Conservation (phyloP, 2,329 filamentous ascomycete genomes). For the Fusarium sp. region DNA sequence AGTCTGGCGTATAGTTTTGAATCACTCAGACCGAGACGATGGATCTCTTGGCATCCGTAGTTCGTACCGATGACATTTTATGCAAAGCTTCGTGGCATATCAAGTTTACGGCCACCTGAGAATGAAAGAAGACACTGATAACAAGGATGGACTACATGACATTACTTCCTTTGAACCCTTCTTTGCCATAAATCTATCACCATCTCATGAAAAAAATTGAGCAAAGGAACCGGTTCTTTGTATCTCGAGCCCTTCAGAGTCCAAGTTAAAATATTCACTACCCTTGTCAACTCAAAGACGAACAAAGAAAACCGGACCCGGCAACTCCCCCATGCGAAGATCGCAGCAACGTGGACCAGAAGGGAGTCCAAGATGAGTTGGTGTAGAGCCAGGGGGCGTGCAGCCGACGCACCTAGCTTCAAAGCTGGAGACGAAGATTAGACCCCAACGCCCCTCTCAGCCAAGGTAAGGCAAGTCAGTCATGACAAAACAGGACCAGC, state of each 20-base stretch:
- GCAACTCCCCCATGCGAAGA: slow-evolving; percentile 43
- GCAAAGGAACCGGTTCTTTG: neutral
- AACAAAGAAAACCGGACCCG: slow-evolving; percentile 39
- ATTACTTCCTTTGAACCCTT: neutral
- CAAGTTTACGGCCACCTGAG: too few species aligned
- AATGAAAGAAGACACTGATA: too few species aligned
- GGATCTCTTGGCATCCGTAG: slow-evolving; percentile 26
- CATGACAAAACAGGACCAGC: slow-evolving; percentile 3
- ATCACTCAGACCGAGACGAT: slow-evolving; percentile 12
- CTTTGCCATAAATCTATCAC: neutral
- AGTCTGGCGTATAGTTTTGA: slow-evolving; percentile 10
- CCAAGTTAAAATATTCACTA: slow-evolving; percentile 6
- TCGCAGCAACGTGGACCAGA: slow-evolving; percentile 38
- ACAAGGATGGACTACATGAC: neutral
- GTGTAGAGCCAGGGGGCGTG: slow-evolving; percentile 29
- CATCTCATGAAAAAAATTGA: neutral
- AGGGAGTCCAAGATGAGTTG: slow-evolving; percentile 31
- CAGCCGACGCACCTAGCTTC: slow-evolving; percentile 18
- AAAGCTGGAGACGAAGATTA: slow-evolving; percentile 25
- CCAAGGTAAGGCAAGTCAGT: slow-evolving; percentile 20
- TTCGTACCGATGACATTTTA: slow-evolving; percentile 35
- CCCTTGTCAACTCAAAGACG: slow-evolving; percentile 17
- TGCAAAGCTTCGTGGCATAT: slow-evolving; percentile 47
- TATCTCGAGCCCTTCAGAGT: neutral
- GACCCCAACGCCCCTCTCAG: slow-evolving; percentile 34